phyloP scores from a whole-genome alignment of 1,284 basidiomycete genomes.

The Rhodotorula sp. region DNA sequence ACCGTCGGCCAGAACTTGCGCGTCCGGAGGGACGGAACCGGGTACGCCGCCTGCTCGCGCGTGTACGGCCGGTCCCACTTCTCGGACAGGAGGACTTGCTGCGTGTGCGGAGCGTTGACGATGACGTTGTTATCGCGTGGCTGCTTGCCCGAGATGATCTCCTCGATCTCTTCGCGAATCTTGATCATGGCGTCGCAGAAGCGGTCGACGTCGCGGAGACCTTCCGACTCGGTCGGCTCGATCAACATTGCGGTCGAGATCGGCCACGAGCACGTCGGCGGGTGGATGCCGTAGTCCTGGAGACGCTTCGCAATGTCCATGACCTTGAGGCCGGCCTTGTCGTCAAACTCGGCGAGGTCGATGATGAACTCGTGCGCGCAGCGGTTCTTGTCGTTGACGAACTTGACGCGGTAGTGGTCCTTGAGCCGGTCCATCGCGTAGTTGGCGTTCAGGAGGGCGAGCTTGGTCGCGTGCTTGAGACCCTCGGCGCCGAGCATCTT shows the following conservation, averaged over 20 bases:
- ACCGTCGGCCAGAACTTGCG: constrained; percentile 95
- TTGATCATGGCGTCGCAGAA: constrained; percentile 97
- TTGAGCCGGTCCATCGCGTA: constrained; percentile 89
- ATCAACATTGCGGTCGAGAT: constrained; percentile 87
- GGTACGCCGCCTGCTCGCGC: constrained; percentile 78
- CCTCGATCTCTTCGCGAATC: constrained; percentile 86
- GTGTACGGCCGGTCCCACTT: constrained; percentile 91
- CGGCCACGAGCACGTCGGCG: constrained; percentile 90
- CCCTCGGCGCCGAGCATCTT: constrained; percentile 90
- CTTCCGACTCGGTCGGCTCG: constrained; percentile 92
- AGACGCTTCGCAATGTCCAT: constrained; percentile 94
- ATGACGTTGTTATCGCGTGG: constrained; percentile 84
- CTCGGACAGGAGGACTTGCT: constrained; percentile 66
- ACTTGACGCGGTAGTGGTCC: constrained; percentile 82
- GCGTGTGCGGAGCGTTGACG: constrained; percentile 90
- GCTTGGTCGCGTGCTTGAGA: constrained; percentile 76
- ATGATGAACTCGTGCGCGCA: constrained; percentile 95
- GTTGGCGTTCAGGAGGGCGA: constrained; percentile 90
- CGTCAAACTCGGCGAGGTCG: constrained; percentile 92
- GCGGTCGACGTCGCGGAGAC: constrained; percentile 82
- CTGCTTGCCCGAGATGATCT: constrained; percentile 79
- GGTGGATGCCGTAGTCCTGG: constrained; percentile 75
- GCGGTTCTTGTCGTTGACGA: constrained; percentile 82
- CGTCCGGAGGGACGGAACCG: constrained; percentile 69
- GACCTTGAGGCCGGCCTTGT: constrained; percentile 81